These are phyloP conservation scores for Acer campestre DNA, from an alignment of 345 rosid species.

Conservation along the genomic window DNA sequence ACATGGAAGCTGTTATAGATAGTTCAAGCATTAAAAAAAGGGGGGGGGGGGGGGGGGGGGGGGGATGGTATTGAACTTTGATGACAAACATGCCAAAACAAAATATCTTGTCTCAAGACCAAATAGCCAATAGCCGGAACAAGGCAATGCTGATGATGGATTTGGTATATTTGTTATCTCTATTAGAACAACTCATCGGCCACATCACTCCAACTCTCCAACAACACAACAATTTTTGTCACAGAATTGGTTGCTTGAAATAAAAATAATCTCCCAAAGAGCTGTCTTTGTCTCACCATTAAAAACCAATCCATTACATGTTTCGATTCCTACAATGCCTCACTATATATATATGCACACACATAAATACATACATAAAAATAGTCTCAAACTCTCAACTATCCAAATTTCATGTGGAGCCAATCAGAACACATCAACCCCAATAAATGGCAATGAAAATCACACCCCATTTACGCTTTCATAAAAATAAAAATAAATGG, in stretches of 20 bases:
- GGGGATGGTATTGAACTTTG: neutral
- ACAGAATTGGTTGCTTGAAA: neutral
- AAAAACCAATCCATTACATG: neutral
- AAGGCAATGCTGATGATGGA: neutral
- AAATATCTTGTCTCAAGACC: neutral
- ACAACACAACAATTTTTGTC: neutral
- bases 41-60: too few relatives aligned
- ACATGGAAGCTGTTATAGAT: neutral
- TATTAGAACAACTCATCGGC: neutral
- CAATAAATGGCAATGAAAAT: neutral
- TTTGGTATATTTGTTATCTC: neutral
- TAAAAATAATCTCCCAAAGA: neutral
- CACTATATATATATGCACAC: neutral
- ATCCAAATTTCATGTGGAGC: neutral
- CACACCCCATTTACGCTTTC: neutral
- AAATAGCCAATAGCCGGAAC: neutral
- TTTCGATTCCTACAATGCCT: constrained; percentile 1
- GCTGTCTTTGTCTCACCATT: neutral
- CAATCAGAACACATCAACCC: neutral
- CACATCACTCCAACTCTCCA: neutral
- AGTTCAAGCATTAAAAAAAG: too few relatives aligned
- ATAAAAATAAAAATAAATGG: neutral
- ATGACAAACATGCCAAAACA: neutral
- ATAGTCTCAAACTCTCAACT: neutral
- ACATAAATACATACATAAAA: neutral